Base-by-base conservation (phyloP, 2,329 filamentous ascomycete genomes). In the Phoma sp. region DNA sequence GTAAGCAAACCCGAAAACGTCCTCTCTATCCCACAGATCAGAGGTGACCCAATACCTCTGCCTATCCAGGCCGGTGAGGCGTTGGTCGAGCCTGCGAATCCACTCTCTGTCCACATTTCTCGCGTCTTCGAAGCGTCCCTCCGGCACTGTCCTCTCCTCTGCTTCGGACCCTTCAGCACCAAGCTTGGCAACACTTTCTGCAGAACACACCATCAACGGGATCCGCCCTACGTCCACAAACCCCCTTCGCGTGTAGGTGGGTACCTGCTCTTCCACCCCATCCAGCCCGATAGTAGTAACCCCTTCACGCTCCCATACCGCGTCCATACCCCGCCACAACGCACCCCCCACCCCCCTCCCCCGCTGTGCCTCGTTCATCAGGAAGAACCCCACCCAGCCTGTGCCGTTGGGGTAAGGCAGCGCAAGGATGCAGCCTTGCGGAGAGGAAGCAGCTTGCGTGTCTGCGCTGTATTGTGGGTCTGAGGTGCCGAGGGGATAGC, bases 341-440 rank as follows among this genome's bases (percentile, higher is more conserved):
- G 60, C 58, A 6, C 58, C 41, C 2, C 74, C 75, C n/a, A 70
- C 58, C 2, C 73, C 73, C 14, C 66, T 58, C 22, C 73, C 71
- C 22, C 69, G 67, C 44, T 65, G 58, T 1, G 59, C 45, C 1
- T 57, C 63, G 14, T 70, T 68, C 49, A 76, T 53, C 43, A 71
- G 65, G 68, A 76, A 76, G 62, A 71, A 72, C 13, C 68, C 72
- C 1, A 76, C 57, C 74, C 75, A 76, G n/a, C 67, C 74, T 1
- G 72, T 75, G 29, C 51, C 47, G 46, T 77, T 76, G 22, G 66
- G 56, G 56, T 71, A 75, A 22, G 65, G 60, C 32, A 74, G 62
- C 2, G 68, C 64, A 4, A 71, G 52, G 24, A 75, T 58, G 54
- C 70, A 69, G 18, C 73, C 75, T 52, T 71, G 59, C 0, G 71